Evolutionary conservation across 805 yeast genomes (phyloP).

Genomic region (Candida germanica): DNA sequence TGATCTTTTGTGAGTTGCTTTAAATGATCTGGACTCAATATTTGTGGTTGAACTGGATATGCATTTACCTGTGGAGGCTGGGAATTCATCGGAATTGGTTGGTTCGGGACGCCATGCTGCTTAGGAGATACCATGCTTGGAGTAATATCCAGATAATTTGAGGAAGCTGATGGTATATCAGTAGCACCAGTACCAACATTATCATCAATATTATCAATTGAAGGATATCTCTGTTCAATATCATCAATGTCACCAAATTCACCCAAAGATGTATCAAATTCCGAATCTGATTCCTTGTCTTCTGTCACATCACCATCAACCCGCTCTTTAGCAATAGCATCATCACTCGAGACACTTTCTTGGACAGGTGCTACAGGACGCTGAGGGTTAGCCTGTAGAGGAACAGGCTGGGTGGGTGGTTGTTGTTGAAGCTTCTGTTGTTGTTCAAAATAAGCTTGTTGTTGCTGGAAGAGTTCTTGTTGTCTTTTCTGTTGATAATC

Average conservation of each 20-base stretch:
- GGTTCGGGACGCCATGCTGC: neutral
- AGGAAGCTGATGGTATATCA: neutral
- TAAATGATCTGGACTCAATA: constrained; percentile 14
- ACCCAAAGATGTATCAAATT: constrained; percentile 20
- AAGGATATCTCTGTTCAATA: constrained; percentile 53
- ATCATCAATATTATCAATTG: constrained; percentile 33
- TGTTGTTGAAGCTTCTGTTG: constrained; percentile 22
- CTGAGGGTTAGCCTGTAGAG: neutral
- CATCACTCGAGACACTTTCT: neutral
- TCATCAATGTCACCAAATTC: constrained; percentile 41
- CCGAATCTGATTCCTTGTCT: constrained; percentile 5
- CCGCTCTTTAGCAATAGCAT: neutral
- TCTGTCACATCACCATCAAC: neutral
- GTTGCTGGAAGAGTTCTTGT: constrained; percentile 30
- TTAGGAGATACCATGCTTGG: neutral
- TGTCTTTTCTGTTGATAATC: constrained; percentile 45
- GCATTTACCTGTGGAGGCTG: neutral
- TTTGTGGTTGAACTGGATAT: constrained; percentile 15
- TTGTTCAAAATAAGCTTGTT: constrained; percentile 40
- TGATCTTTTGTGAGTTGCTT: constrained; percentile 19
- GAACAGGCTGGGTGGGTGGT: neutral
- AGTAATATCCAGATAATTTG: neutral
- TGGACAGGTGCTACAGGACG: neutral
- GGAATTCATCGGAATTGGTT: neutral
- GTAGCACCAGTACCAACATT: constrained; percentile 4